phyloP scores from a whole-genome alignment of 1,139 yeast genomes.

The Sugiyamaella neomexicana region DNA sequence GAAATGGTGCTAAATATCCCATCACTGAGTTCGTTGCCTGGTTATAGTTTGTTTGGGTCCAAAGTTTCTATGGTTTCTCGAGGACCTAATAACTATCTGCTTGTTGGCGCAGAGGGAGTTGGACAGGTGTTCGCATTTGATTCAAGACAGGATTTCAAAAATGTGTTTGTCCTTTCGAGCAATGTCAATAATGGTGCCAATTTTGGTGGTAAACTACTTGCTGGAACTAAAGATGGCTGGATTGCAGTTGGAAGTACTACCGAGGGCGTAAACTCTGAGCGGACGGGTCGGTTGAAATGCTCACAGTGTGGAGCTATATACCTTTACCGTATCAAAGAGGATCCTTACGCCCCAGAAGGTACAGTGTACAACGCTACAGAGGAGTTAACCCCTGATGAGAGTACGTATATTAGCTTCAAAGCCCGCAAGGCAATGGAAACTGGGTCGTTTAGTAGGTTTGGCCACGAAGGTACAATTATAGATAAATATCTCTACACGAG shows the following conservation, averaged over 20 bases:
- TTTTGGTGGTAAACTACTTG: constrained; percentile 37
- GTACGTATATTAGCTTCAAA: constrained; percentile 5
- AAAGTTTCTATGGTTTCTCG: constrained; percentile 26
- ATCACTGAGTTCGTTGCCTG: constrained; percentile 9
- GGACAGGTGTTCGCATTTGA: constrained; percentile 35
- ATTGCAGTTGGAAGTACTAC: constrained; percentile 34
- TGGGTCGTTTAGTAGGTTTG: constrained; percentile 38
- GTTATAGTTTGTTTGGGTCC: constrained; percentile 35
- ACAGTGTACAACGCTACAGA: constrained; percentile 4
- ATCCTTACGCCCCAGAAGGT: constrained; percentile 14
- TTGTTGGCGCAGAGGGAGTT: constrained; percentile 39
- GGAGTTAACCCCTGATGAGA: constrained; percentile 5
- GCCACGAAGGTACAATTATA: constrained; percentile 38
- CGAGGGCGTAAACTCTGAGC: constrained; percentile 21
- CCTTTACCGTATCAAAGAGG: constrained; percentile 37
- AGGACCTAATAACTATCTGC: constrained; percentile 20
- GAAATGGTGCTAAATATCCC: constrained; percentile 19
- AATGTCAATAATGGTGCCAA: constrained; percentile 23
- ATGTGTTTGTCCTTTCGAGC: constrained; percentile 23
- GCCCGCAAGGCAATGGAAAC: constrained; percentile 15
- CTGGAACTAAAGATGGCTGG: constrained; percentile 29
- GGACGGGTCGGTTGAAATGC: constrained; percentile 27
- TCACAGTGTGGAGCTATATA: constrained; percentile 45
- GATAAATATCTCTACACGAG: constrained; percentile 38
- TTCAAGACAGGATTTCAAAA: constrained; percentile 20